Evolutionary conservation across 371 early-diverging fungal species (phyloP), one percentile per base, ranked within the genome.

Genomic region (Umbelopsis sp.): DNA sequence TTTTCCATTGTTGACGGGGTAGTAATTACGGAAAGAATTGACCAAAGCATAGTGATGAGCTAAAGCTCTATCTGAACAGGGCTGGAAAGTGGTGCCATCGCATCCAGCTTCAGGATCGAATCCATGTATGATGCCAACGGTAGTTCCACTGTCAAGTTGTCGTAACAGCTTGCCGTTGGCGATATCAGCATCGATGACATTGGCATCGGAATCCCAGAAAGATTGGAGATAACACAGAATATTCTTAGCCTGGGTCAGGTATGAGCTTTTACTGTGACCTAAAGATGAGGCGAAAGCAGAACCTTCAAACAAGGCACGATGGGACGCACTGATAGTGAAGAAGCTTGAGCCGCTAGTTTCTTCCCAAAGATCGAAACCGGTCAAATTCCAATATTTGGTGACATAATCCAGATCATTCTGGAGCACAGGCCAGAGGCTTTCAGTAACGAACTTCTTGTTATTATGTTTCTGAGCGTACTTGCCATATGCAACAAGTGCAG

Each of bases 281-380:
- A 57, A 16, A 14, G 29, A 35, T 57, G 57, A 57, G 1, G 57
- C 57, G 32, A 57, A 57, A 5, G 16, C 2, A 8, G 35, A 29
- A 37, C 57, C 57, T 57, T 57, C 57, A 2, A 29, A 35, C 3
- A 57, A 29, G 25, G 57, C 57, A 35, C 57, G 57, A 12, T 35
- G 29, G 35, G 57, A 57, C 3, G 57, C 57, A 35, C 57, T 29
- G 35, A 57, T 57, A 5, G 57, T 57, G 35, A 57, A 57, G n/a
- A 57, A 57, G 35, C 57, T 57, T 14, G 57, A 57, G 7, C 57
- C 35, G 29, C 14, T 35, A 7, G 57, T 57, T 35, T 57, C 57
- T 16, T 64, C 64, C 64, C 64, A 64, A 7, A 64, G 25, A 64
- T 64, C 64, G 35, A 35, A 57, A 16, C 57, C 57, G n/a, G 57